A percentile compares a stretch with the other conserved stretches of the same genome.
phyloP scores from a whole-genome alignment of 768 basidiomycete genomes.

The Solioccasus polychromus region DNA sequence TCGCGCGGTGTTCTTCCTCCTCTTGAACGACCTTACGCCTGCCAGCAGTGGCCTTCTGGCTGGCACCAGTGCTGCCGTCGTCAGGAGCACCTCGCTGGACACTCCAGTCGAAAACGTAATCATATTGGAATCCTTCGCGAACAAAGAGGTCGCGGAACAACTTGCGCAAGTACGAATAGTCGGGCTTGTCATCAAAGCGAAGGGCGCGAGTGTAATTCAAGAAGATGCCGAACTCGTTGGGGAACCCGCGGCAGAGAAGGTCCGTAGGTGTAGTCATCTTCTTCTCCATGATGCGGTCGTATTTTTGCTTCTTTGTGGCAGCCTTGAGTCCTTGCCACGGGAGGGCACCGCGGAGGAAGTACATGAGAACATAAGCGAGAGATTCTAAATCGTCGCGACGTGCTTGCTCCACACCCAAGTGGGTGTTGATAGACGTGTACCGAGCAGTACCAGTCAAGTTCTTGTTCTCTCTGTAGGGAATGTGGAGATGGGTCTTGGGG shows the following conservation, averaged over 20 bases:
- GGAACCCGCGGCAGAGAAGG: constrained; percentile 97
- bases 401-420: constrained; percentile 96
- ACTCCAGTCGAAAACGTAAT: constrained; percentile 99
- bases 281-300: constrained; percentile 99
- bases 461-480: constrained; percentile 99
- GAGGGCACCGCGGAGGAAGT: constrained; percentile 97
- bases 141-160: constrained; percentile 98
- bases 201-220: constrained; percentile 98
- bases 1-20: constrained; percentile 79
- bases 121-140: constrained; percentile 97
- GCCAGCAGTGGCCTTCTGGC: constrained; percentile 59
- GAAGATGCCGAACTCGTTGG: constrained; percentile 99
- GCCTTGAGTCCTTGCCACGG: constrained; percentile 99
- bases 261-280: constrained; percentile 99
- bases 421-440: constrained; percentile 99
- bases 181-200: constrained; percentile 99
- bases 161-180: constrained; percentile 99
- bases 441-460: constrained; percentile 98
- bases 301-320: constrained; percentile 99
- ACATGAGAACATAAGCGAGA: constrained; percentile 98
- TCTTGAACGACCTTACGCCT: constrained; percentile 83
- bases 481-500: constrained; percentile 99
- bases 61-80: constrained; percentile 56
- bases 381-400: constrained; percentile 98
- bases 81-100: constrained; percentile 76